phyloP scores from a whole-genome alignment of 345 rosid genomes.

The Citrus unshiu region DNA sequence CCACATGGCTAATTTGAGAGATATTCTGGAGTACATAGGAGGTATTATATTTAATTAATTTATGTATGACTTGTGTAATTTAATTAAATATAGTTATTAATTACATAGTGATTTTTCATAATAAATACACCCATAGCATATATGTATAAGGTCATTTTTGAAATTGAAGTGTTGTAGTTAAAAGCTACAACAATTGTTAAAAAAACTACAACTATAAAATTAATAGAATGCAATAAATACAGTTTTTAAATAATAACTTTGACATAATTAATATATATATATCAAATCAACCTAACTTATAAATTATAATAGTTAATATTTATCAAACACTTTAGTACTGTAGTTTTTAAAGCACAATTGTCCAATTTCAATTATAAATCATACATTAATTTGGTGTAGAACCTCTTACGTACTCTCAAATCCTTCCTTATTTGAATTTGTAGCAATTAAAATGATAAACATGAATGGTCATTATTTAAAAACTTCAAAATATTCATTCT shows the following conservation, averaged over 20 bases:
- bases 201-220: too few relatives aligned
- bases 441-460: background rate
- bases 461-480: background rate
- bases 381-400: accelerated
- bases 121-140: too few relatives aligned
- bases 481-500: background rate
- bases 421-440: too few relatives aligned
- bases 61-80: too few relatives aligned
- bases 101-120: accelerated
- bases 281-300: too few relatives aligned
- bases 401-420: accelerated
- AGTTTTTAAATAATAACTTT: too few relatives aligned
- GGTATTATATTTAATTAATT: too few relatives aligned
- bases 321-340: accelerated
- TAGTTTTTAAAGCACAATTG: accelerated
- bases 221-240: too few relatives aligned
- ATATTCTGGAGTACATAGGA: too few relatives aligned
- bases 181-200: accelerated
- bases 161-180: accelerated
- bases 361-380: accelerated
- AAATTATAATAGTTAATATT: accelerated
- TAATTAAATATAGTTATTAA: too few relatives aligned
- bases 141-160: accelerated
- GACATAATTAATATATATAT: too few relatives aligned
- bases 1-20: background rate